Base-by-base conservation (phyloP, 352 stramenopile species). In the Phytophthora tentaculata region DNA sequence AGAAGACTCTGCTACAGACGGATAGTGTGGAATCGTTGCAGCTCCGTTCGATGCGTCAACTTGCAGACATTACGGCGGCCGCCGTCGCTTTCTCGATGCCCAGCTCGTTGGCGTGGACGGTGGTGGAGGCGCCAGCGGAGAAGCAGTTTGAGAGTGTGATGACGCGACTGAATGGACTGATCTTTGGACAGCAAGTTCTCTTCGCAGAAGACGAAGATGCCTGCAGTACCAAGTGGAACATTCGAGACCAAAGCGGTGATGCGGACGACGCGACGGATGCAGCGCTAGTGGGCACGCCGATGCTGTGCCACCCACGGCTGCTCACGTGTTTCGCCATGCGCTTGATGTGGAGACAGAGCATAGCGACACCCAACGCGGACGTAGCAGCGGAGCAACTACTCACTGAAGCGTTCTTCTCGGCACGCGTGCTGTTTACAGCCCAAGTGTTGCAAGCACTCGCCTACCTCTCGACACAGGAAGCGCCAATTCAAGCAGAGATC, bases 111-210 rank as follows among this genome's bases (percentile, higher is more conserved):
- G 76, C 76, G 2, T 84, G 77, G 79, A 73, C 73, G 2, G 73
- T 77, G 19, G 74, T 80, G 13, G 80, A 86, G 50, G 73, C 70
- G 0, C 64, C 80, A 0, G 39, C 69, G 4, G 69, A 83, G 10
- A 75, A 76, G 8, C 69, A 77, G 41, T 83, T 92, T 12, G 79
- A 90, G 28, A 76, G 78, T 13, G 65, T 80, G 2, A 76, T 86
- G 52, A 67, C 68, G 24, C 72, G 74, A 28, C 70, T 88, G 0
- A 88, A 86, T 64, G 75, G 80, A 14, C 69, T 90, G 13, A 69
- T 93, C n/a, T 94, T 94, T 62, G 85, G 85, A 0, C 80, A 86
- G 28, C 80, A 84, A 41, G 85, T 94, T 10, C 61, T 94, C 4
- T 92, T 92, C 60, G 80, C 87, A 43, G 78, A 91, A 65, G 82